Evolutionary conservation across 2,329 filamentous ascomycete genomes (phyloP).

Genomic region (Clonostachys chloroleuca): DNA sequence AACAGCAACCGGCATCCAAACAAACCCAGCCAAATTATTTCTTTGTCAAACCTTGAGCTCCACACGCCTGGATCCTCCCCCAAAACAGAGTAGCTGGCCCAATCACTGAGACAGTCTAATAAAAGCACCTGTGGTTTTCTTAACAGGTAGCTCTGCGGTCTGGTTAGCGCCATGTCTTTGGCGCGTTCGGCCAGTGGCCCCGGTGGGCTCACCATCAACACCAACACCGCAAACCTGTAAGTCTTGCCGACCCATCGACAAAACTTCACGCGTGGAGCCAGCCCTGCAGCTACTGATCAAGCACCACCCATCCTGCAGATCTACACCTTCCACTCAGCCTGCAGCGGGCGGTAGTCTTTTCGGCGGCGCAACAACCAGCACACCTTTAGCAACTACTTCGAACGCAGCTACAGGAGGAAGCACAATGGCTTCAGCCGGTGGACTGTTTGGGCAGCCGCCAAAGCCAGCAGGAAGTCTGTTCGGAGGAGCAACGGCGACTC

Average conservation of each 20-base stretch:
- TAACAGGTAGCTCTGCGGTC: neutral
- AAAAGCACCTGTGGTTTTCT: too few species aligned
- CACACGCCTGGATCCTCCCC: too few species aligned
- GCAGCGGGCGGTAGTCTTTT: conserved; percentile 29
- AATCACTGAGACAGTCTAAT: too few species aligned
- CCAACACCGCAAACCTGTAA: conserved; percentile 50
- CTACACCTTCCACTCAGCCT: conserved; percentile 16
- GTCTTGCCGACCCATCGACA: neutral
- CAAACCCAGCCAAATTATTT: too few species aligned
- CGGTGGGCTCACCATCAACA: conserved; percentile 60
- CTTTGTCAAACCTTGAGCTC: too few species aligned
- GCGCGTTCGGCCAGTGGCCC: conserved; percentile 56
- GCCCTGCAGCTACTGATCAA: neutral
- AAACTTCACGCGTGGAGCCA: too few species aligned
- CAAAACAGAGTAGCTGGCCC: too few species aligned
- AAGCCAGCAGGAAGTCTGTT: conserved; percentile 15
- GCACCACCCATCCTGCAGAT: neutral
- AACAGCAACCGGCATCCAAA: too few species aligned
- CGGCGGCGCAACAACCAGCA: conserved; percentile 16
- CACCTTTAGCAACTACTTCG: conserved; percentile 5
- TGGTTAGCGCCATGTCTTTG: conserved; percentile 35
- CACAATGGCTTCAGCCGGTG: conserved; percentile 27
- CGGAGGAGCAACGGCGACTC: conserved; percentile 16
- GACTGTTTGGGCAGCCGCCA: conserved; percentile 22
- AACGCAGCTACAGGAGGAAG: conserved; percentile 1